Evolutionary conservation across 2,329 filamentous ascomycete genomes (phyloP), one percentile per base, ranked within the genome.

Genomic region (Trichothecium sympodiale): DNA sequence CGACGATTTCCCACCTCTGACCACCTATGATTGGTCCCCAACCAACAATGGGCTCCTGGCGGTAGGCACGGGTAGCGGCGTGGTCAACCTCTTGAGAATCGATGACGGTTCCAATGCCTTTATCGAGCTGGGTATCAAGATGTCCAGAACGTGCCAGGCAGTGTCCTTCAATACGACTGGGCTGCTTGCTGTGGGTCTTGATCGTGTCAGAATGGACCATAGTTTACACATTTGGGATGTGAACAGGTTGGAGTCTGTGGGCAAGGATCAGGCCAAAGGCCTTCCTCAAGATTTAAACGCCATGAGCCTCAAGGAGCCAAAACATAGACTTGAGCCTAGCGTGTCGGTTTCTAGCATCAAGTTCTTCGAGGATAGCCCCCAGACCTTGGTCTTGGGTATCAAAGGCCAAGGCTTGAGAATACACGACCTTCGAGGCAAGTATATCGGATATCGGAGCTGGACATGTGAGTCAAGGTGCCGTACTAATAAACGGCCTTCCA

Each of bases 211-310:
- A 23, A 87, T 84, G 56, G 85, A 91, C 51, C 75, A 81, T 43
- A 87, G 82, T 47, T 67, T 93, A 33, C 84, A 89, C 48, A 79
- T 91, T 20, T 91, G 83, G 73, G 83, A 93, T 54, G 69, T 87
- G 37, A 80, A 74, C 46, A 73, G 74, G 28, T 64, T 76, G 33
- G 69, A 65, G 15, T 64, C 56, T 30, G 60, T 69, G 54, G 66
- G 66, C 46, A 52, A 62, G 25, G 29, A n/a, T 16, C 58, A 53
- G 13, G 54, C 56, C 15, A 58, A 57, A 23, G 75, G 74, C 17
- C 76, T 74, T 23, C 64, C 68, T 2, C 46, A 58, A 3, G 62
- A 67, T 33, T 10, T 25, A 25, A 10, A 10, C 20, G 54, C 62
- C 28, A 54, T 70, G 54, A 46, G 65, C 50, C 56, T 74, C 51